Base-by-base conservation (phyloP, 2,329 filamentous ascomycete species). In the Ambrosiella cleistominuta region DNA sequence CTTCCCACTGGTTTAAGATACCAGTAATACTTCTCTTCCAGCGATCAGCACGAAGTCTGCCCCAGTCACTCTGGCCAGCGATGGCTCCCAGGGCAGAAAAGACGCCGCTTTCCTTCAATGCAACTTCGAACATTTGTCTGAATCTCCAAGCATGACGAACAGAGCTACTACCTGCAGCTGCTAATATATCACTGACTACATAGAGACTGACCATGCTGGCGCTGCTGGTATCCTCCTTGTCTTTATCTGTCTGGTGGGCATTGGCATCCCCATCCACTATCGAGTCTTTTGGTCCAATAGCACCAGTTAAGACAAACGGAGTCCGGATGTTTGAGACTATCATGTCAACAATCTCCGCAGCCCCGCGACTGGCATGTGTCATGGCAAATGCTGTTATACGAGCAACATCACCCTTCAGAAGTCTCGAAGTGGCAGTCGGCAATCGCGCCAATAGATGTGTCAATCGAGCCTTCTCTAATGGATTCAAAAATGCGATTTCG, bases 321-420 rank as follows among this genome's bases (percentile, higher is more conserved):
- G 77, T 80, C 60, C 85, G 76, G 39, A 97, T 76, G 65, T 98
- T 97, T 0, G 82, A 77, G 0, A 95, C 79, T 42, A 97, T 82
- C 70, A 95, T 80, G 54, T 91, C 80, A n/a, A 95, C 89, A 40
- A 96, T 84, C 71, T 97, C 93, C 62, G 94, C 86, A 11, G 88
- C 86, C 13, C 90, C 93, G 17, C 82, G 78, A 44, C 85, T 87
- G 1, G 89, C 86, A 67, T 97, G 88, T 1, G 83, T 84, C 58
- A 97, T 88, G 11, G 90, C 90, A 69, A 97, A 96, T 2, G 85
- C 79, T 1, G 90, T 91, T 1, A 96, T 76, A 4, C 89, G 79
- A 1, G 88, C 90, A 51, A 97, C 80, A 65, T 97, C 88, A 2
- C 88, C 89, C 65, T 88, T 88, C 36, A 87, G 79, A 35, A 96